Conservation (phyloP, 73 alveolate species). For the Paramecium bursaria region DNA sequence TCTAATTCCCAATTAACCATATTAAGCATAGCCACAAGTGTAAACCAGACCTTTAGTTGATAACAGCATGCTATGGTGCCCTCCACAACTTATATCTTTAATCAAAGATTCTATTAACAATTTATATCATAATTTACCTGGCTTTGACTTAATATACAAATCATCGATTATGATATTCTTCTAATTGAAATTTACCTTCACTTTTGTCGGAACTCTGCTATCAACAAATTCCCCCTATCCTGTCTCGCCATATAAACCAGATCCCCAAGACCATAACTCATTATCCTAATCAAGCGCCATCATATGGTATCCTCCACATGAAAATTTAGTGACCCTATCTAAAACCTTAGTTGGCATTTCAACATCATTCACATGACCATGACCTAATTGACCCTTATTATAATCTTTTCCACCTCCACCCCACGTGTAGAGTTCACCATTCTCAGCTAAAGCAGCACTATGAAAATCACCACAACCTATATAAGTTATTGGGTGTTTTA, state of each 20-base stretch:
- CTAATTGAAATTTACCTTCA: conserved; percentile 62
- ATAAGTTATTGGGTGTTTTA: conserved; percentile 79
- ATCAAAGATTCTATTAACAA: conserved; percentile 68
- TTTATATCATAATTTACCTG: not conserved
- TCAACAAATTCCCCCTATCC: conserved; percentile 87
- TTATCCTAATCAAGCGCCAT: conserved; percentile 88
- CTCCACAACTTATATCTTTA: conserved; percentile 91
- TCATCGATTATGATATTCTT: conserved; percentile 56
- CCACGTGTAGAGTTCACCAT: conserved; percentile 95
- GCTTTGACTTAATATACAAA: conserved; percentile 1
- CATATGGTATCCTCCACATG: conserved; percentile 98
- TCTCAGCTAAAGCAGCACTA: conserved; percentile 92
- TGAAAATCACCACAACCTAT: conserved; percentile 99
- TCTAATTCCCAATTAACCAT: conserved; percentile 96
- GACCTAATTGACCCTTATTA: conserved; percentile 97
- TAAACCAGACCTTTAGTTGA: conserved; percentile 91
- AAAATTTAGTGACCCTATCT: conserved; percentile 76
- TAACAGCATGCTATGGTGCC: conserved; percentile 92
- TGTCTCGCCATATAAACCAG: conserved; percentile 96
- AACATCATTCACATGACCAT: conserved; percentile 88
- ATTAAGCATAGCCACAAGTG: conserved; percentile 95
- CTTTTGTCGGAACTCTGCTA: conserved; percentile 58
- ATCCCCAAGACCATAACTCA: conserved; percentile 94
- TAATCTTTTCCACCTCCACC: conserved; percentile 98
- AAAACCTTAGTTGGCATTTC: conserved; percentile 82